Conservation (phyloP, 2,329 filamentous ascomycete species). For the Epichloe sibirici region DNA sequence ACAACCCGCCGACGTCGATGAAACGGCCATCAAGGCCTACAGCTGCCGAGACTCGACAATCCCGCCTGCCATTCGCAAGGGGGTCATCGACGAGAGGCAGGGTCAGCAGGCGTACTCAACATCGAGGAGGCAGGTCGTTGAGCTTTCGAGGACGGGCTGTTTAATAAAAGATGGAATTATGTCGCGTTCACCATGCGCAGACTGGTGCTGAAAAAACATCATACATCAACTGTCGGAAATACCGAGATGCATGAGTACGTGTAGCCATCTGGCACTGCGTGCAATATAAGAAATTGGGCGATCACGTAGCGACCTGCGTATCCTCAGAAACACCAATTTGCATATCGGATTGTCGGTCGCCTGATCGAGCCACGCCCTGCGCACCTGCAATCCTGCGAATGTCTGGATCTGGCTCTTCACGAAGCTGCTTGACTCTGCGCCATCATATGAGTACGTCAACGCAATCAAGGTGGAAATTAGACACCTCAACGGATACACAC, state of each 20-base stretch:
- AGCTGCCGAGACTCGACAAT: constrained; percentile 30
- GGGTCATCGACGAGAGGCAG: constrained; percentile 23
- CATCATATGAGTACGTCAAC: not conserved
- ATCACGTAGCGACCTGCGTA: not conserved
- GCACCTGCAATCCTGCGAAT: constrained; percentile 78
- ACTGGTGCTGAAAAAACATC: not conserved
- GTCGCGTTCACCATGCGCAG: not conserved
- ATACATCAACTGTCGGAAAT: not conserved
- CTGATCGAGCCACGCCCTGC: constrained; percentile 57
- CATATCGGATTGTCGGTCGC: constrained; percentile 35
- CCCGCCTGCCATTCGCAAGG: constrained; percentile 35
- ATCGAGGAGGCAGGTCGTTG: constrained; percentile 33
- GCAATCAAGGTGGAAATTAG: not conserved
- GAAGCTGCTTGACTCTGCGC: constrained; percentile 63
- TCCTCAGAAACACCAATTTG: not conserved
- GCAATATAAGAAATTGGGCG: not conserved
- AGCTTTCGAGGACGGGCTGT: constrained; percentile 33
- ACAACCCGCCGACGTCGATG: constrained; percentile 56
- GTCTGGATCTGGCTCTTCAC: constrained; percentile 77
- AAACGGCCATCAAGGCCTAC: constrained; percentile 36
- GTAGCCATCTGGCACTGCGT: not conserved
- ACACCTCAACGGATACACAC: constrained; percentile 18
- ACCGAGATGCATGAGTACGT: not conserved
- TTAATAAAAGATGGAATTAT: constrained; percentile 20
- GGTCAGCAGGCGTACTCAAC: constrained; percentile 16